Conservation (phyloP, 768 basidiomycete genomes). For the Lactarius hengduanensis region DNA sequence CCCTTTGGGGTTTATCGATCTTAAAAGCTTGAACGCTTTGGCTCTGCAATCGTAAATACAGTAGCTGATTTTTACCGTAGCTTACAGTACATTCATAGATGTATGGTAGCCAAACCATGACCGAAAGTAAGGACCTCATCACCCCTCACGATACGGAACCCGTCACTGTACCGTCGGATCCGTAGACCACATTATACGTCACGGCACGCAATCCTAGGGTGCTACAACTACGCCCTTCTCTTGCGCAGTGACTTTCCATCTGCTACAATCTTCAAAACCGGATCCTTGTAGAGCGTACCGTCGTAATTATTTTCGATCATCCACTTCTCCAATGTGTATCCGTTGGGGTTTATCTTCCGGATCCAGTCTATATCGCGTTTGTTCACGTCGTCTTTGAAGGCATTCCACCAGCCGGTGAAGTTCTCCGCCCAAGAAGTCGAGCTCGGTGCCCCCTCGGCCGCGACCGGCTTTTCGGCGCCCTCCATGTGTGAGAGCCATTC, state of each 20-base stretch:
- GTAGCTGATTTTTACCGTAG: too few species aligned
- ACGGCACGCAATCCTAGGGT: too few species aligned
- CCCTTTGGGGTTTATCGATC: too few species aligned
- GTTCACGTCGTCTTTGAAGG: slow-evolving; percentile 45
- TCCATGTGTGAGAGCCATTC: slow-evolving; percentile 29
- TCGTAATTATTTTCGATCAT: slow-evolving; percentile 21
- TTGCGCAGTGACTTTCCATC: slow-evolving; percentile 12
- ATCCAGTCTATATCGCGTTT: slow-evolving; percentile 47
- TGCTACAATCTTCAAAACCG: slow-evolving; percentile 17
- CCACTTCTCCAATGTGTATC: slow-evolving; percentile 19
- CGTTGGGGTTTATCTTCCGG: slow-evolving; percentile 28
- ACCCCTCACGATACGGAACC: too few species aligned
- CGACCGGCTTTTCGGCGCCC: slow-evolving; percentile 31
- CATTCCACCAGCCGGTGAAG: slow-evolving; percentile 45
- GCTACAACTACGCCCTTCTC: not conserved
- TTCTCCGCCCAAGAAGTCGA: slow-evolving; percentile 37
- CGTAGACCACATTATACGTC: too few species aligned
- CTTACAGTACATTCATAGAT: too few species aligned
- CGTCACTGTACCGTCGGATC: too few species aligned
- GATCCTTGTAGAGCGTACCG: not conserved
- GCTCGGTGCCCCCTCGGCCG: slow-evolving; percentile 25
- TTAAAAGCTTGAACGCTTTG: too few species aligned
- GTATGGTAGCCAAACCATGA: too few species aligned
- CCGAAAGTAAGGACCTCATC: too few species aligned
- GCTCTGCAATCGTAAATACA: too few species aligned